These are phyloP conservation scores for Odontarrhena argentea DNA, from an alignment of 345 rosid genomes.

Conservation along the genomic window DNA sequence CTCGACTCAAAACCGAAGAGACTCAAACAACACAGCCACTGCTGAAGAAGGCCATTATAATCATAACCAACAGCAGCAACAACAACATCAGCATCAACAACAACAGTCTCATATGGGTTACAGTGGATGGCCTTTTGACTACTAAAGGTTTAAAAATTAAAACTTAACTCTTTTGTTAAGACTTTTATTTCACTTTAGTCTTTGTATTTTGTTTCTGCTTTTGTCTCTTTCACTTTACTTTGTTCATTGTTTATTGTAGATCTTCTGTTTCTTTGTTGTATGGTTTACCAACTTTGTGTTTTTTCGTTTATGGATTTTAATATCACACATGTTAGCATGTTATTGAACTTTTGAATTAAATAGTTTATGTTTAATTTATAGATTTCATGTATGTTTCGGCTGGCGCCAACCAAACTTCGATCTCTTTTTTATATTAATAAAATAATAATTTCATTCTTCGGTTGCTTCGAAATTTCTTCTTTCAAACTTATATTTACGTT, in stretches of 20 bases:
- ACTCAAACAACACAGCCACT: conserved; percentile 46
- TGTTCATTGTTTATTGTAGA: conserved; percentile 37
- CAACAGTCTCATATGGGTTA: conserved; percentile 58
- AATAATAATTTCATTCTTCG: conserved; percentile 8
- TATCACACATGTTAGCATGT: conserved; percentile 37
- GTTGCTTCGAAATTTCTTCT: conserved; percentile 20
- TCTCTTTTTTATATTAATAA: conserved; percentile 10
- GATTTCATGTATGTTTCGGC: conserved; percentile 19
- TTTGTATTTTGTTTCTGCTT: conserved; percentile 29
- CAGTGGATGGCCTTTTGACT: conserved; percentile 84
- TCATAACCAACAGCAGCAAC: conserved; percentile 24
- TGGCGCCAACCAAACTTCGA: conserved; percentile 31
- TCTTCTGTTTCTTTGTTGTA: conserved; percentile 21
- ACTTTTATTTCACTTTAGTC: conserved; percentile 26
- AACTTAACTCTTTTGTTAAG: conserved; percentile 15
- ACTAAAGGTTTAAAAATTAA: conserved; percentile 32
- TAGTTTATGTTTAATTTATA: conserved; percentile 12
- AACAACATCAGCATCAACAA: conserved; percentile 29
- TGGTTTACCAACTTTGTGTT: conserved; percentile 29
- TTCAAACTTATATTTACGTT: conserved; percentile 28
- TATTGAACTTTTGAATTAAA: conserved; percentile 12
- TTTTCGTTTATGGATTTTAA: conserved; percentile 1
- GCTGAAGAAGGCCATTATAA: conserved; percentile 56
- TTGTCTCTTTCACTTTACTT: conserved; percentile 15
- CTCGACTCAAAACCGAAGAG: conserved; percentile 44